phyloP scores from a whole-genome alignment of 805 yeast species.

The Pachysolen tannophilus region DNA sequence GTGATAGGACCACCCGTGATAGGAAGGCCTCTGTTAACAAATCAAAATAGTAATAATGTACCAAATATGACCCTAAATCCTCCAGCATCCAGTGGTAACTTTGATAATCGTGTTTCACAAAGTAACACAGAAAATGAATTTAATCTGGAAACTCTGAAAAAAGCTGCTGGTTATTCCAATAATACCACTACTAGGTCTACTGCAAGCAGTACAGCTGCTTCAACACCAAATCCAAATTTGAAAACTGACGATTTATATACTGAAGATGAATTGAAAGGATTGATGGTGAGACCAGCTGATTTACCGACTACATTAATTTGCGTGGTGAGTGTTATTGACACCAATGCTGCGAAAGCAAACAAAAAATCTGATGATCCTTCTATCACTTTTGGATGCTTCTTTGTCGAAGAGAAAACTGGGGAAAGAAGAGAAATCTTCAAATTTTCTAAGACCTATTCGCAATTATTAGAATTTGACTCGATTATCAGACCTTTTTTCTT shows the following conservation, averaged over 20 bases:
- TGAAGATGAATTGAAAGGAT: conserved; percentile 5
- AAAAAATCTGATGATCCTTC: conserved; percentile 40
- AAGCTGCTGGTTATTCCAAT: too few relatives aligned
- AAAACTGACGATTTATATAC: not conserved
- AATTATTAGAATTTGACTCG: conserved; percentile 53
- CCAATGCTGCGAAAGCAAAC: not conserved
- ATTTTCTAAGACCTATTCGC: conserved; percentile 54
- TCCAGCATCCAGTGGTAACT: too few relatives aligned
- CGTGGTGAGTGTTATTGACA: conserved; percentile 5
- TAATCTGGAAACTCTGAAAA: too few relatives aligned
- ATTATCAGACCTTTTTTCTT: conserved; percentile 47
- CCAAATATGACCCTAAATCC: too few relatives aligned
- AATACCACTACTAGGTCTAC: too few relatives aligned
- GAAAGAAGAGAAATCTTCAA: conserved; percentile 66
- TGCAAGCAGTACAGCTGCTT: not conserved
- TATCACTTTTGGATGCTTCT: conserved; percentile 47
- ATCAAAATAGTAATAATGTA: too few relatives aligned
- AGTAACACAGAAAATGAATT: too few relatives aligned
- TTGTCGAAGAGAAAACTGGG: conserved; percentile 36
- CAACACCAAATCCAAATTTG: not conserved
- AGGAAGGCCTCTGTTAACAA: too few relatives aligned
- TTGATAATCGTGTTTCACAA: too few relatives aligned
- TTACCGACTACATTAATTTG: conserved; percentile 5
- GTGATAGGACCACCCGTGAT: too few relatives aligned
- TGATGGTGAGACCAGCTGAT: conserved; percentile 9